These are phyloP conservation scores for Camellia oleifera DNA, from an alignment of 179 eudicot genomes.

Conservation along the genomic window DNA sequence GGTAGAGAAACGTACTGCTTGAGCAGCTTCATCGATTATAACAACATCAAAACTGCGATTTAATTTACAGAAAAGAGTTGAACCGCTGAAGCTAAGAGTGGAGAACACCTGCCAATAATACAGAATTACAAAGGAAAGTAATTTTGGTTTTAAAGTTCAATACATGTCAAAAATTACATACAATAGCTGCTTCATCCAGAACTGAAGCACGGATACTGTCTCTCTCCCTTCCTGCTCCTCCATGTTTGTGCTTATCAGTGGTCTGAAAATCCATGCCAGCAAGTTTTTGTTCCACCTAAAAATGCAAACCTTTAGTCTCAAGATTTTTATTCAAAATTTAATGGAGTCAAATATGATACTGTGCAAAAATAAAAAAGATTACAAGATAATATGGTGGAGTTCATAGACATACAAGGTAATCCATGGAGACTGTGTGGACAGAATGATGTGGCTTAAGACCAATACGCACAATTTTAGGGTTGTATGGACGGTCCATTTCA, in stretches of 20 bases:
- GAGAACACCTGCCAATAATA: conserved; percentile 77
- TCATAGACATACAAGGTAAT: conserved; percentile 65
- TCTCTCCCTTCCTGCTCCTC: conserved; percentile 55
- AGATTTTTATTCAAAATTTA: not conserved
- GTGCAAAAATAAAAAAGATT: not conserved
- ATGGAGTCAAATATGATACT: not conserved
- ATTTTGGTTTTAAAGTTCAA: conserved; percentile 10
- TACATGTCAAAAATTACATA: conserved; percentile 32
- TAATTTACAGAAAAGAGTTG: conserved; percentile 65
- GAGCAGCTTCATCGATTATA: conserved; percentile 98
- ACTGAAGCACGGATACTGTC: conserved; percentile 79
- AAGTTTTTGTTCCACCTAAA: conserved; percentile 87
- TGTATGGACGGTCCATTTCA: conserved; percentile 83
- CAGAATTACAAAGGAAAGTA: conserved; percentile 19
- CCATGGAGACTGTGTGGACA: conserved; percentile 89
- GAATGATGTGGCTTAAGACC: conserved; percentile 96
- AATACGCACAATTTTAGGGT: conserved; percentile 94
- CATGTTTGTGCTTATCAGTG: conserved; percentile 71
- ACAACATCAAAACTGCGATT: conserved; percentile 90
- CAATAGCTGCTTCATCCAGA: conserved; percentile 96
- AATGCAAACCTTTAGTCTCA: conserved; percentile 15
- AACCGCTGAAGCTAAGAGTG: conserved; percentile 98
- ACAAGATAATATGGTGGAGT: not conserved
- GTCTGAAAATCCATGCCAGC: conserved; percentile 63
- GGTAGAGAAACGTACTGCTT: conserved; percentile 64